phyloP scores from a whole-genome alignment of 1,284 basidiomycete genomes.

The Leccinum glutinopallens region DNA sequence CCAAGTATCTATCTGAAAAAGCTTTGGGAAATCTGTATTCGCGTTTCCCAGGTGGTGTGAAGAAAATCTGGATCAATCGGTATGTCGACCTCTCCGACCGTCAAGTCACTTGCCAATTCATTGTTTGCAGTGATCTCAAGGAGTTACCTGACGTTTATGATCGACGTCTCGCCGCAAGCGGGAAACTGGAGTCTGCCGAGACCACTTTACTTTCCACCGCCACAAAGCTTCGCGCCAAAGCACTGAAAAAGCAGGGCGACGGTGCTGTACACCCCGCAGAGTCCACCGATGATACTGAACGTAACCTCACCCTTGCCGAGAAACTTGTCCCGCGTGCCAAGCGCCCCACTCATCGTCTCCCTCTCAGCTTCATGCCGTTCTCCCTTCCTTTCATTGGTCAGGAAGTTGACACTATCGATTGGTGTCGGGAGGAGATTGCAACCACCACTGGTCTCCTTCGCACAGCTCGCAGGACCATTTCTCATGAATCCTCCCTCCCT shows the following conservation, averaged over 20 bases:
- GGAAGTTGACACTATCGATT: slow-evolving; percentile 92
- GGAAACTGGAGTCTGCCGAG: slow-evolving; percentile 86
- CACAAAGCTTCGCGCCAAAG: slow-evolving; percentile 61
- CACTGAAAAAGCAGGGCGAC: slow-evolving; percentile 42
- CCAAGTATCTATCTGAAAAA: slow-evolving; percentile 66
- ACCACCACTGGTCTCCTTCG: slow-evolving; percentile 53
- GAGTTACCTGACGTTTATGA: slow-evolving; percentile 84
- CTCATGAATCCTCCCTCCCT: slow-evolving; percentile 20
- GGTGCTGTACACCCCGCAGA: slow-evolving; percentile 20
- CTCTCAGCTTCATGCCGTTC: slow-evolving; percentile 55
- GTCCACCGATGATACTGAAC: slow-evolving; percentile 45
- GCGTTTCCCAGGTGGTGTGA: slow-evolving; percentile 82
- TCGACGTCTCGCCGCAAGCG: slow-evolving; percentile 71
- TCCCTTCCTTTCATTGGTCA: slow-evolving; percentile 68
- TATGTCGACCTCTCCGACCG: slow-evolving; percentile 24
- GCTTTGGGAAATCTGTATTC: slow-evolving; percentile 72
- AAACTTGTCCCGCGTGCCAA: slow-evolving; percentile 65
- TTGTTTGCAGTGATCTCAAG: slow-evolving; percentile 60
- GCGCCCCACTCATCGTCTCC: slow-evolving; percentile 82
- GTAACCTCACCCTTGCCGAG: slow-evolving; percentile 47
- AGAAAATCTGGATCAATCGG: slow-evolving; percentile 89
- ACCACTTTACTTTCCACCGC: slow-evolving; percentile 75
- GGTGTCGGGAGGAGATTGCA: slow-evolving; percentile 77
- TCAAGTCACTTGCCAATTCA: not conserved
- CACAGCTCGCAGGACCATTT: slow-evolving; percentile 46